Base-by-base conservation (phyloP, 306 rosid species). In the Corylus heterophylla region DNA sequence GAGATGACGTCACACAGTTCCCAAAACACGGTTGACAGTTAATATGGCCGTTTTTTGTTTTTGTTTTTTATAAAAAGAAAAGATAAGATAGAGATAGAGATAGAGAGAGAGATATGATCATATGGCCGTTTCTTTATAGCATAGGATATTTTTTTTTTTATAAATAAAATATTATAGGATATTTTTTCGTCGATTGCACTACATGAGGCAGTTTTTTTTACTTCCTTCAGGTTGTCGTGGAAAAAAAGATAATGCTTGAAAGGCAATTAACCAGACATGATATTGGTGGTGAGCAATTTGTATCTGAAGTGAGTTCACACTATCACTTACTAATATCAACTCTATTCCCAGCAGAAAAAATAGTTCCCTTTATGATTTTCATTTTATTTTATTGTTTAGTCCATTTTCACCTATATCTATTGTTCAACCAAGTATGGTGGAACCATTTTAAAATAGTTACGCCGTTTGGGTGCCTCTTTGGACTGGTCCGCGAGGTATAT, bases 401-500 rank as follows among this genome's bases (percentile, higher is more conserved):
- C 61, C 58, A 51, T 63, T 22, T 80, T 35, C 39, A 69, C 61
- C 12, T 79, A 16, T 70, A 61, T 39, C 16, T 68, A 75, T 62
- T 50, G 73, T 77, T 80, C 0, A 22, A 22, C 0, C 76, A 89
- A 88, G 87, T 85, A 91, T 55, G 98, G 98, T 17, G 89, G 94
- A 72, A 91, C 97, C 50, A 95, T 95, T 74, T 85, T 92, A 67
- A 84, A 89, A 82, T 97, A 95, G 75, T 83, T 95, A 70, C 94
- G 97, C 39, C 89, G 92, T 68, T 87, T 95, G 77, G 98, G 98
- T 83, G 97, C 96, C 74, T 95, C 98, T 83, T 67, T 95, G 83
- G 98, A 95, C 82, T 95, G 98, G 98, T 86, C 98, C 98, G 96
- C 79, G 98, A 95, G 97, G 98, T 92, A 22, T 54, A 17, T n/a